phyloP scores from a whole-genome alignment of 345 rosid species.

The Viola odorata region DNA sequence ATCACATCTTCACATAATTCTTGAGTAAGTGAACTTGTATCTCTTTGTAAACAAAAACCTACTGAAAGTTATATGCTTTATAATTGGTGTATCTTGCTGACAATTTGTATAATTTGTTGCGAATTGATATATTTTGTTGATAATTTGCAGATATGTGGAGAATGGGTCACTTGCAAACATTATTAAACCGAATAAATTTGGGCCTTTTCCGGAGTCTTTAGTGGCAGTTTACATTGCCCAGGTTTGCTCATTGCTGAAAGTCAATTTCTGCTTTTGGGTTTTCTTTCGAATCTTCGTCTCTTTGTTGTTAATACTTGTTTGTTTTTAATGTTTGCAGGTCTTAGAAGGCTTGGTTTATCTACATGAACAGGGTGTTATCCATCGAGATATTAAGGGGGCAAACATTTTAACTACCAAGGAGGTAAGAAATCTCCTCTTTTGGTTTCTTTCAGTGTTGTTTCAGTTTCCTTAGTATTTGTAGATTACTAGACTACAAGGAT shows the following conservation, averaged over 20 bases:
- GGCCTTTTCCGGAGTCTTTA: constrained; percentile 96
- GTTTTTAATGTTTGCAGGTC: constrained; percentile 45
- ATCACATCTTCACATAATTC: constrained; percentile 91
- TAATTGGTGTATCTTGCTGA: no score
- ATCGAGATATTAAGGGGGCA: constrained; percentile 99
- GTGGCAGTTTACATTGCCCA: constrained; percentile 98
- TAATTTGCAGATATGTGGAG: constrained; percentile 71
- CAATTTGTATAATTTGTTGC: background rate
- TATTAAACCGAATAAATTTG: constrained; percentile 95
- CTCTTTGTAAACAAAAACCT: constrained; percentile 1
- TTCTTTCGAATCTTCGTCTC: background rate
- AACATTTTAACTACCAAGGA: constrained; percentile 98
- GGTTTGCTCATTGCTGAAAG: constrained; percentile 47
- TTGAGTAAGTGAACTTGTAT: constrained; percentile 67
- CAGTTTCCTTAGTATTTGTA: background rate
- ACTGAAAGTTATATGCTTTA: no score
- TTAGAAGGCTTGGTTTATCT: constrained; percentile 95
- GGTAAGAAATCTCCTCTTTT: constrained; percentile 27
- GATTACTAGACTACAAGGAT: background rate
- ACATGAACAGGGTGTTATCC: constrained; percentile 98
- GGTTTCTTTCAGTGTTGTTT: no score
- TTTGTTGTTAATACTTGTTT: constrained; percentile 16
- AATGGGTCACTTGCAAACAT: constrained; percentile 99
- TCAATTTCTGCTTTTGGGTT: constrained; percentile 15
- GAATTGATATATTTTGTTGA: constrained; percentile 12